A percentile compares a stretch with the other conserved stretches of the same genome.
phyloP scores from a whole-genome alignment of 2,329 filamentous ascomycete genomes.

The Aspergillus novofumigatus region DNA sequence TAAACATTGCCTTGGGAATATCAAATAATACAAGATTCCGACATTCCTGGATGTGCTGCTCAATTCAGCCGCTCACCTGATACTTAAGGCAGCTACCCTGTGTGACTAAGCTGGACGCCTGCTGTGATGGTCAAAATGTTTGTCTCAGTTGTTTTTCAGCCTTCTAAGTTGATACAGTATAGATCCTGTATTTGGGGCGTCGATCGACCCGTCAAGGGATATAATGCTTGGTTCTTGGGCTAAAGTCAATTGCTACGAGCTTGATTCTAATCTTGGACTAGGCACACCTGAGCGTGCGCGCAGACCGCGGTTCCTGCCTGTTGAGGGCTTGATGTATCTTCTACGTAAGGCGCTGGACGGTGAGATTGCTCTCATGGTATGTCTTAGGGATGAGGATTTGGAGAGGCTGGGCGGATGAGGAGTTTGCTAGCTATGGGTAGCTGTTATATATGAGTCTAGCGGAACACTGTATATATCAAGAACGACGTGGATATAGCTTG shows the following conservation, averaged over 20 bases:
- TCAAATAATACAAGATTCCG: too few species aligned
- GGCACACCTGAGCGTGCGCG: constrained; percentile 47
- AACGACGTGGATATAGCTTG: not conserved
- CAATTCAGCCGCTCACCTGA: too few species aligned
- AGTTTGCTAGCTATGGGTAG: constrained; percentile 40
- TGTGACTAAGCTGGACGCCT: too few species aligned
- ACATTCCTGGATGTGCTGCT: too few species aligned
- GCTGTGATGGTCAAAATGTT: too few species aligned
- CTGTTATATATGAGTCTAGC: constrained; percentile 1
- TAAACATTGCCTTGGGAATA: too few species aligned
- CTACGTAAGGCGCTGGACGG: constrained; percentile 45
- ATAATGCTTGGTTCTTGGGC: constrained; percentile 55
- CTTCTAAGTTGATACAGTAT: too few species aligned
- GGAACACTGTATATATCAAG: not conserved
- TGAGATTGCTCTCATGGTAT: constrained; percentile 43
- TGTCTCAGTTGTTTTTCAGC: too few species aligned
- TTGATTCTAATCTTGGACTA: constrained; percentile 46
- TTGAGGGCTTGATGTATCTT: constrained; percentile 50
- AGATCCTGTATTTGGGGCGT: constrained; percentile 4
- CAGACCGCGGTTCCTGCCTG: constrained; percentile 43
- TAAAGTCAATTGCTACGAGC: constrained; percentile 42
- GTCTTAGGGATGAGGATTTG: constrained; percentile 48
- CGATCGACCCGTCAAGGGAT: constrained; percentile 37
- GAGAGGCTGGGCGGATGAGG: constrained; percentile 40
- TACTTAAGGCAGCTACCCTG: too few species aligned